phyloP scores from a whole-genome alignment of 2,329 filamentous ascomycete species.

The Beauveria medogensis region DNA sequence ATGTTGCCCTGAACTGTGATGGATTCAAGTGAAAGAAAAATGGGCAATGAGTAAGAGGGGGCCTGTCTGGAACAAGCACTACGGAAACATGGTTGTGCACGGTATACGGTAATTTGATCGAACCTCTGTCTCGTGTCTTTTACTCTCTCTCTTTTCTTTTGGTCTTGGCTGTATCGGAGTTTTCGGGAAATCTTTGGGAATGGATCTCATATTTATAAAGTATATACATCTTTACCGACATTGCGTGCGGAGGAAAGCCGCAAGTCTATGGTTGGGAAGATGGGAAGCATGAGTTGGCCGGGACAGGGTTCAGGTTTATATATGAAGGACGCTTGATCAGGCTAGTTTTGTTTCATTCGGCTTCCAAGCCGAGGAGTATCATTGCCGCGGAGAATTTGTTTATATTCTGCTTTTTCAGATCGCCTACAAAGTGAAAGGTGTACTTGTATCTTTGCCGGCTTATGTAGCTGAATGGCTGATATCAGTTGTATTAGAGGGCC shows the following conservation, averaged over 20 bases:
- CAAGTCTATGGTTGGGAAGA: background rate
- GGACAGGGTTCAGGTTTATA: background rate
- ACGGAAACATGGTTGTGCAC: background rate
- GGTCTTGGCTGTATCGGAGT: conserved; percentile 4
- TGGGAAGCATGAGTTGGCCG: background rate
- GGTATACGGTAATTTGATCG: background rate
- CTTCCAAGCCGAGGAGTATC: background rate
- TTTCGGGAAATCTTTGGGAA: background rate
- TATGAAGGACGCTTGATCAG: background rate
- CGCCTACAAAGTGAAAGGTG: too few relatives aligned
- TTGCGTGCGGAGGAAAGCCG: background rate
- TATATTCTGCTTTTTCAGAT: too few relatives aligned
- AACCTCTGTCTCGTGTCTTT: background rate
- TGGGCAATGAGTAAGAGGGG: too few relatives aligned
- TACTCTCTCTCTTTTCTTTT: background rate
- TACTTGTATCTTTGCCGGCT: too few relatives aligned
- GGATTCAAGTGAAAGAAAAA: background rate
- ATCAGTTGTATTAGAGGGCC: too few relatives aligned
- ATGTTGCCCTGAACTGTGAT: background rate
- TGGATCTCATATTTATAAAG: background rate
- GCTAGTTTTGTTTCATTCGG: background rate
- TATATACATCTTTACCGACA: background rate
- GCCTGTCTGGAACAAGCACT: conserved; percentile 2
- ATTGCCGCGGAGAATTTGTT: background rate
- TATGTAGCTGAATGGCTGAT: too few relatives aligned